Evolutionary conservation across 2,329 filamentous ascomycete species (phyloP).

Genomic region (Epichloe festucae): DNA sequence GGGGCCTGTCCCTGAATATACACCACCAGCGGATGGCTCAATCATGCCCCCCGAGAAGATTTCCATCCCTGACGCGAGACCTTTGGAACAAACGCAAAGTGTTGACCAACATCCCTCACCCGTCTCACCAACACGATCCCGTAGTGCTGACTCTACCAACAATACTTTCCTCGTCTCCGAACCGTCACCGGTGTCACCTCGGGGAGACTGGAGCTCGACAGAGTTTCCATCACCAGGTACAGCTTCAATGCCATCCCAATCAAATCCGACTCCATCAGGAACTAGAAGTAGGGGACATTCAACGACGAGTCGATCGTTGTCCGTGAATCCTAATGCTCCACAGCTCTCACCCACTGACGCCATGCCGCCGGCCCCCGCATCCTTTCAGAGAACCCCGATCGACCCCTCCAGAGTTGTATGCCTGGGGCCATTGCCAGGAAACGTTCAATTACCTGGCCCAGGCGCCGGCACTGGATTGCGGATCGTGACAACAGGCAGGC

Average conservation of each 20-base stretch:
- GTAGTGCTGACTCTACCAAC: slow-evolving; percentile 11
- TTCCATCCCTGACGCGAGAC: slow-evolving; percentile 8
- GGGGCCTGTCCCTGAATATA: slow-evolving; percentile 36
- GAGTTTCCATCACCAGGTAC: slow-evolving; percentile 31
- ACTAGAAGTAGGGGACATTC: slow-evolving; percentile 8
- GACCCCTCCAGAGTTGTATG: slow-evolving; percentile 40
- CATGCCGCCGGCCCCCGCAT: slow-evolving; percentile 4
- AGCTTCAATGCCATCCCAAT: slow-evolving; percentile 15
- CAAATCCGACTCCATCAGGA: slow-evolving; percentile 8
- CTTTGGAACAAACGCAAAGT: slow-evolving; percentile 8
- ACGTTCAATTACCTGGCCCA: slow-evolving; percentile 21
- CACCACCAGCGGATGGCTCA: slow-evolving; percentile 22
- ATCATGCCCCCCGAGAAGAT: slow-evolving; percentile 18
- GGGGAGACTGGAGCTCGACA: slow-evolving; percentile 27
- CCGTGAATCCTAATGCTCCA: slow-evolving; percentile 1
- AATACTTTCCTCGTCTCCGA: slow-evolving; percentile 28
- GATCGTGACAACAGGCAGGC: slow-evolving; percentile 4
- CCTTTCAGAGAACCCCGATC: slow-evolving; percentile 36
- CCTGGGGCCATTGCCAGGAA: slow-evolving; percentile 39
- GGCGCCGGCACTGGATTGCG: slow-evolving; percentile 4
- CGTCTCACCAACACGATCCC: slow-evolving; percentile 11
- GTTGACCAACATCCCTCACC: slow-evolving; percentile 5
- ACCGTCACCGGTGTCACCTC: slow-evolving; percentile 36
- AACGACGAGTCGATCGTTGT: slow-evolving; percentile 5
- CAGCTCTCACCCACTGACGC: background rate